Evolutionary conservation across 441 rosid genomes (phyloP).

Genomic region (Croton setiger): DNA sequence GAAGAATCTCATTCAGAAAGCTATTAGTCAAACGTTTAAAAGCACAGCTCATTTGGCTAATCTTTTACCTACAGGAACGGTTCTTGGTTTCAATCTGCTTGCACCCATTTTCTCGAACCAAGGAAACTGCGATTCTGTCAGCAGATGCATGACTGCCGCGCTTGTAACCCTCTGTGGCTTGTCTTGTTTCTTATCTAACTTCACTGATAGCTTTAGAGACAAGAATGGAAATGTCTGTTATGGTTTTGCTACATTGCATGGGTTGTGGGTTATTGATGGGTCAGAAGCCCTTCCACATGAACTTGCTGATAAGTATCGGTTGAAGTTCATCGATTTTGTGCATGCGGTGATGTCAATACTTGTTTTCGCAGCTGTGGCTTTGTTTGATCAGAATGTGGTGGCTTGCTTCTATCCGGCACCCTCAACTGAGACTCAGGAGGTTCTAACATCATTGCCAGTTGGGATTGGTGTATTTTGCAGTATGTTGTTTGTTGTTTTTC

Average conservation of each 20-base stretch:
- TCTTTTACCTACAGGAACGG: conserved; percentile 78
- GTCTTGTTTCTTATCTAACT: conserved; percentile 60
- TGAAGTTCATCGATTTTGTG: conserved; percentile 59
- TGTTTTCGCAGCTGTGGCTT: conserved; percentile 59
- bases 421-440: conserved; percentile 45
- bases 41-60: conserved; percentile 83
- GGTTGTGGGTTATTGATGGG: conserved; percentile 79
- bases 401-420: conserved; percentile 72
- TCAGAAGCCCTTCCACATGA: conserved; percentile 50
- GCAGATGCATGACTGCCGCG: conserved; percentile 50
- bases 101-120: conserved; percentile 65
- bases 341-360: conserved; percentile 69
- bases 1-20: conserved; percentile 52
- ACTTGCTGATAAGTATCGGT: conserved; percentile 38
- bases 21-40: conserved; percentile 66
- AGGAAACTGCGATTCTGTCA: conserved; percentile 55
- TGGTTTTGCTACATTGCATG: conserved; percentile 59
- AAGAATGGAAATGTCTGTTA: conserved; percentile 57
- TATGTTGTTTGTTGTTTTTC: conserved; percentile 72
- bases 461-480: conserved; percentile 67
- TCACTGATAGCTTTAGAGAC: conserved; percentile 74
- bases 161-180: conserved; percentile 65
- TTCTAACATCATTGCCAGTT: conserved; percentile 68
- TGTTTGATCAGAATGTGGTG: conserved; percentile 70
- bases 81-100: conserved; percentile 73